These are phyloP conservation scores for Suaeda aralocaspica DNA, from an alignment of 148 eudicot genomes.

Conservation along the genomic window DNA sequence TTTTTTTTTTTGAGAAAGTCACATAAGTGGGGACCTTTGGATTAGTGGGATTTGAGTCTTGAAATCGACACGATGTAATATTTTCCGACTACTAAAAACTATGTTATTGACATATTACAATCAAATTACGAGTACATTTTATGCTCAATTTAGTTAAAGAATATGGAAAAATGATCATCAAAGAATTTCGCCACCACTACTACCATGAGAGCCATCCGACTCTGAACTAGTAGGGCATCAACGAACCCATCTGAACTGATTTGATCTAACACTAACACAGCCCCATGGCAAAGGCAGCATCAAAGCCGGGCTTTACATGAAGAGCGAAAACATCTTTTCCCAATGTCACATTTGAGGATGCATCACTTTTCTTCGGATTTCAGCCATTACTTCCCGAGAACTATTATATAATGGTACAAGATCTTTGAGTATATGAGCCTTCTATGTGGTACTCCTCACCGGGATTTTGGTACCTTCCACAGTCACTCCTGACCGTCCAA, in stretches of 20 bases:
- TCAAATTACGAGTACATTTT: too few relatives aligned
- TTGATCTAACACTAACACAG: slow-evolving; percentile 76
- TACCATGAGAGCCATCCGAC: slow-evolving; percentile 7
- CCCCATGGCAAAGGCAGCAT: slow-evolving; percentile 86
- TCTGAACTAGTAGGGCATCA: slow-evolving; percentile 14
- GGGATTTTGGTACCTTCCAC: slow-evolving; percentile 52
- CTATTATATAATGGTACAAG: slow-evolving; percentile 49
- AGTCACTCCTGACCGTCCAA: slow-evolving; percentile 68
- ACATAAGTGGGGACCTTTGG: too few relatives aligned
- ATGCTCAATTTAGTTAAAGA: too few relatives aligned
- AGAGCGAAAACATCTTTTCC: slow-evolving; percentile 76
- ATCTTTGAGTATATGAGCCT: slow-evolving; percentile 57
- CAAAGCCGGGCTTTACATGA: slow-evolving; percentile 60
- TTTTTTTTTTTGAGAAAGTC: too few relatives aligned
- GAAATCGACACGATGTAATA: too few relatives aligned
- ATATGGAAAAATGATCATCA: not conserved
- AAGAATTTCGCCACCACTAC: not conserved
- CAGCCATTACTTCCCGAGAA: slow-evolving; percentile 50
- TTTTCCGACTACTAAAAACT: too few relatives aligned
- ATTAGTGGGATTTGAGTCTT: too few relatives aligned
- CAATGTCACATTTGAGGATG: slow-evolving; percentile 51
- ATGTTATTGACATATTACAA: too few relatives aligned
- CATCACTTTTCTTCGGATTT: slow-evolving; percentile 77
- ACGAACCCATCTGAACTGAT: slow-evolving; percentile 35
- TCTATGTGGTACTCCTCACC: slow-evolving; percentile 71